These are phyloP conservation scores for Lotmaria passim DNA, from an alignment of 208 protist species.

Conservation along the genomic window DNA sequence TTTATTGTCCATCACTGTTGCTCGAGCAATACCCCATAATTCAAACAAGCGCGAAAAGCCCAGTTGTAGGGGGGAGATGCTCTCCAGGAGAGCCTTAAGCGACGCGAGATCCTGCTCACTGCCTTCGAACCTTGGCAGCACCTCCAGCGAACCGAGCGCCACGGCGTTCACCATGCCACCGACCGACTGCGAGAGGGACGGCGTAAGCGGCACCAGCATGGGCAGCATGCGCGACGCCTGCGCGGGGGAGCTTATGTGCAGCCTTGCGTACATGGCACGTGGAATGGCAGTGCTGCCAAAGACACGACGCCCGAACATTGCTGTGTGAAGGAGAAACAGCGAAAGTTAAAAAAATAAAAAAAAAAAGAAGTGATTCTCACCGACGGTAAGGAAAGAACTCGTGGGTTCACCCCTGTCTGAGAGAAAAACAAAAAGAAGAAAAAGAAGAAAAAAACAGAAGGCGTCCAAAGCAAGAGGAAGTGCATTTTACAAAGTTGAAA, in stretches of 20 bases:
- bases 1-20: slow-evolving; percentile 38
- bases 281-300: slow-evolving; percentile 80
- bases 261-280: slow-evolving; percentile 67
- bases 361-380: background rate
- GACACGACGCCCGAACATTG: slow-evolving; percentile 77
- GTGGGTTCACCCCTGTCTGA: no score
- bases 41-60: slow-evolving; percentile 78
- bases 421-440: no score
- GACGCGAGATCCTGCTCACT: slow-evolving; percentile 46
- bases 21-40: slow-evolving; percentile 84
- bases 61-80: slow-evolving; percentile 49
- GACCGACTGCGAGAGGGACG: slow-evolving; percentile 26
- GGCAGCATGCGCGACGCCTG: slow-evolving; percentile 74
- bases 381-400: no score
- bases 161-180: slow-evolving; percentile 22
- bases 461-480: no score
- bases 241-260: slow-evolving; percentile 66
- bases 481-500: no score
- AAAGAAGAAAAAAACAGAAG: no score
- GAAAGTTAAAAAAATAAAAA: background rate
- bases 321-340: background rate
- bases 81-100: slow-evolving; percentile 55
- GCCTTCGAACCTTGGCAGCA: slow-evolving; percentile 29
- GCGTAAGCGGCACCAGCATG: slow-evolving; percentile 54
- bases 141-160: slow-evolving; percentile 17